phyloP scores from a whole-genome alignment of 805 yeast genomes.

The Schwanniomyces vanrijiae region DNA sequence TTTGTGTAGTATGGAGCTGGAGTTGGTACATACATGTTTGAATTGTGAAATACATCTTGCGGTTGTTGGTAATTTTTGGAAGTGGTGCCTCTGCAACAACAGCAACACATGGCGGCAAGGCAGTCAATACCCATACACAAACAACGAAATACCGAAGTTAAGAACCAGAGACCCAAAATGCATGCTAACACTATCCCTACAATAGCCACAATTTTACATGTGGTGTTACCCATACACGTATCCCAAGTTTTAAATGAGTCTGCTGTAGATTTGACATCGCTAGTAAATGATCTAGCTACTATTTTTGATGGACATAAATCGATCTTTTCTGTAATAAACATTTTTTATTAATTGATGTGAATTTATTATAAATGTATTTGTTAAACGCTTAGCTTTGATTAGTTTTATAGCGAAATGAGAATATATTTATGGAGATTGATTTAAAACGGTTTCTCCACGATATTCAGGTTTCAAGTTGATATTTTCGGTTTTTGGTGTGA shows the following conservation, averaged over 20 bases:
- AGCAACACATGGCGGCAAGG: constrained; percentile 48
- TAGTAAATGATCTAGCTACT: constrained; percentile 4
- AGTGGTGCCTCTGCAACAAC: constrained; percentile 39
- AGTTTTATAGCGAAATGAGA: not conserved
- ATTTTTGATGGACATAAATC: constrained; percentile 3
- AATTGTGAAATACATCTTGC: constrained; percentile 22
- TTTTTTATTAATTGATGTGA: not conserved
- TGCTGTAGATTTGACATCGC: constrained; percentile 31
- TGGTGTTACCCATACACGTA: constrained; percentile 74
- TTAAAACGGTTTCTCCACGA: not conserved
- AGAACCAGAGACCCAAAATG: constrained; percentile 54
- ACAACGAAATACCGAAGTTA: constrained; percentile 56
- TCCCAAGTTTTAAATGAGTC: constrained; percentile 69
- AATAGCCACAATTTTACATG: constrained; percentile 76
- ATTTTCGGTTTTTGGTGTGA: not conserved
- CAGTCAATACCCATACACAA: constrained; percentile 51
- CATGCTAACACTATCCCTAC: constrained; percentile 65
- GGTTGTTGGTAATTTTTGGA: constrained; percentile 10
- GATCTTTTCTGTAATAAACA: constrained; percentile 2
- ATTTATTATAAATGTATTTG: not conserved
- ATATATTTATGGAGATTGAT: not conserved
- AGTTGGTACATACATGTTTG: constrained; percentile 34
- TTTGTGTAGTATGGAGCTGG: constrained; percentile 5
- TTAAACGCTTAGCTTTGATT: not conserved
- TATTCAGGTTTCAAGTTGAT: not conserved